phyloP scores from a whole-genome alignment of 768 basidiomycete genomes.

The Tylopilus rubrobrunneus region DNA sequence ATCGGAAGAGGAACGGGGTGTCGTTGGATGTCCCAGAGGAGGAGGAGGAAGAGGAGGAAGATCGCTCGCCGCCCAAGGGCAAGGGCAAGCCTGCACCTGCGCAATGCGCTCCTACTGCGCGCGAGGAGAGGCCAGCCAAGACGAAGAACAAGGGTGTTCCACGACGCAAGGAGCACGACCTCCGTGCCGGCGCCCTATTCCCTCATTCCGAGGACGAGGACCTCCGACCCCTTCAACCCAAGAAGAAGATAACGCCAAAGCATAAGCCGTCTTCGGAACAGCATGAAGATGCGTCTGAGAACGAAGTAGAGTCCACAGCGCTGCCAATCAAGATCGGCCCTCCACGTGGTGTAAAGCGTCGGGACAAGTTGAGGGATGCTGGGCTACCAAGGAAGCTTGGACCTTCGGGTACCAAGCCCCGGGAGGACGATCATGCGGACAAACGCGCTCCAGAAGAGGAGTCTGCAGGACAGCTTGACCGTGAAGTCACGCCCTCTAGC shows the following conservation, averaged over 20 bases:
- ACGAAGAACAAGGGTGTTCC: background rate
- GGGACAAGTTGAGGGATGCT: background rate
- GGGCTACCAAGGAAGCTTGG: background rate
- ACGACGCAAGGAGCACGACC: background rate
- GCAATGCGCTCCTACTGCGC: background rate
- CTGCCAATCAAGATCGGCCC: conserved; percentile 22
- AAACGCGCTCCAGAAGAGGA: background rate
- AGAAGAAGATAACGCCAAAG: background rate
- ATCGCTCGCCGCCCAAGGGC: conserved; percentile 1
- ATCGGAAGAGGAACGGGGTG: background rate
- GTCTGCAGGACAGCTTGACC: background rate
- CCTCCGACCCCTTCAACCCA: background rate
- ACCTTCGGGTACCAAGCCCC: background rate
- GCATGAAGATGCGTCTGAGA: background rate
- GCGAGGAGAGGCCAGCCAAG: background rate
- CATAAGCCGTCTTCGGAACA: background rate
- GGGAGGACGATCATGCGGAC: background rate
- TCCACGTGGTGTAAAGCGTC: conserved; percentile 21
- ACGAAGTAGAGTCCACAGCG: background rate
- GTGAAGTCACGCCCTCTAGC: background rate
- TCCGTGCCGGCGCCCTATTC: background rate
- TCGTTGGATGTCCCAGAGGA: conserved; percentile 2
- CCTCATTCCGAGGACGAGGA: conserved; percentile 4
- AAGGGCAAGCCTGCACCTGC: background rate
- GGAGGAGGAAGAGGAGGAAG: conserved; percentile 6